Conservation (phyloP, 768 basidiomycete species). For the Hypholoma sublateritium region DNA sequence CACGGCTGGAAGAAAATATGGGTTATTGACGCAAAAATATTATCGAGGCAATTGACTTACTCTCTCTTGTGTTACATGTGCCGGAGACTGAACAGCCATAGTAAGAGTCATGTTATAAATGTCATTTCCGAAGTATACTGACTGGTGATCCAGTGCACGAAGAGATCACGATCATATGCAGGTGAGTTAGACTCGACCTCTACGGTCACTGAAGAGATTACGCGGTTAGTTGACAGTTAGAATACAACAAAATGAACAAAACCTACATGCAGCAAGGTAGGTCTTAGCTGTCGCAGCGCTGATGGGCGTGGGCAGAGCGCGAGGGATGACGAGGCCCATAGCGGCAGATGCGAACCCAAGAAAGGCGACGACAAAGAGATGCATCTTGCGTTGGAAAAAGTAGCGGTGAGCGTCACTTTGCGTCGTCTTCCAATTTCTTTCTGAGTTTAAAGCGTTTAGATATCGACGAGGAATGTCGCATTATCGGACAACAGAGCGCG, state of each 20-base stretch:
- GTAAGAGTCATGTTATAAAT: neutral
- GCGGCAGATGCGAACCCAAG: conserved; percentile 1
- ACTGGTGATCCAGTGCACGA: conserved; percentile 51
- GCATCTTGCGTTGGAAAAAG: conserved; percentile 6
- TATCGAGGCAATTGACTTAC: conserved; percentile 23
- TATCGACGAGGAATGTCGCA: neutral
- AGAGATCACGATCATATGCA: conserved; percentile 37
- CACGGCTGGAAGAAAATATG: conserved; percentile 29
- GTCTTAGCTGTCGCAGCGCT: conserved; percentile 19
- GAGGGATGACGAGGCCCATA: neutral
- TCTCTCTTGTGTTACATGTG: conserved; percentile 50
- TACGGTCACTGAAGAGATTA: conserved; percentile 30
- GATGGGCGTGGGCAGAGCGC: conserved; percentile 23
- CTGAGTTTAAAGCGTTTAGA: neutral
- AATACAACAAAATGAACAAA: neutral
- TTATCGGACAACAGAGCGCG: neutral
- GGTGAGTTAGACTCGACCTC: conserved; percentile 41
- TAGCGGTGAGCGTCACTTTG: neutral
- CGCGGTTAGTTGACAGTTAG: neutral
- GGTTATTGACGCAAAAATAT: neutral
- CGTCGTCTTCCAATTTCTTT: neutral
- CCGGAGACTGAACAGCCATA: conserved; percentile 36
- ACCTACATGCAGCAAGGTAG: conserved; percentile 19
- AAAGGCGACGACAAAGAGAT: neutral
- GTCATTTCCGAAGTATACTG: conserved; percentile 11